Percentiles rank a stretch among this genome's conserved stretches.
phyloP scores from a whole-genome alignment of 305 asterid species.

The Lippia alba region DNA sequence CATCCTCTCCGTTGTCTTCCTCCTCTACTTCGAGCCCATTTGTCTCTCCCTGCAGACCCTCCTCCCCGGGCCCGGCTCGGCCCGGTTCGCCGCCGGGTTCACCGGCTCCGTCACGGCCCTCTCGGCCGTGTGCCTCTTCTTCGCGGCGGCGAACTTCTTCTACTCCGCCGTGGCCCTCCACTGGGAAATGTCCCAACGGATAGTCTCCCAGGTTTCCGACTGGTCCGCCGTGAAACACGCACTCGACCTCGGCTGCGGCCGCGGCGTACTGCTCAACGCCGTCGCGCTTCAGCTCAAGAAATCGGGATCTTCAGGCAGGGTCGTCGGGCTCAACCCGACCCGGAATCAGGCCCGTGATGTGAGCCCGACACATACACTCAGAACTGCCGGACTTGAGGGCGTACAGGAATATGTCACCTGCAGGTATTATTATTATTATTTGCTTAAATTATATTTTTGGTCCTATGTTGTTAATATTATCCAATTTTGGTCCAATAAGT shows the following conservation, averaged over 20 bases:
- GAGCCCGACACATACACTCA: conserved; percentile 59
- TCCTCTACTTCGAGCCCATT: conserved; percentile 81
- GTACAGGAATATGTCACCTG: conserved; percentile 97
- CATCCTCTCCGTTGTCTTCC: conserved; percentile 60
- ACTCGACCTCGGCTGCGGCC: conserved; percentile 95
- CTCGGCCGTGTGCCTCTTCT: conserved; percentile 88
- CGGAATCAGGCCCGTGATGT: conserved; percentile 24
- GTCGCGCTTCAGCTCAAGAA: conserved; percentile 94
- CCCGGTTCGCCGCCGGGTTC: conserved; percentile 86
- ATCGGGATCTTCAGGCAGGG: conserved; percentile 91
- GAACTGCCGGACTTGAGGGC: conserved; percentile 86
- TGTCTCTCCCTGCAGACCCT: conserved; percentile 59
- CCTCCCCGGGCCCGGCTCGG: conserved; percentile 74
- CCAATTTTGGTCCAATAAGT: too few species aligned
- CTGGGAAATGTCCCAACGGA: conserved; percentile 96
- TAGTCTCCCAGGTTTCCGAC: conserved; percentile 80
- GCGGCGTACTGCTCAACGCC: conserved; percentile 89
- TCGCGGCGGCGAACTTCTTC: conserved; percentile 79
- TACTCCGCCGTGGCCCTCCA: conserved; percentile 89
- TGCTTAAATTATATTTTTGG: too few species aligned
- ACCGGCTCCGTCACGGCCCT: conserved; percentile 88
- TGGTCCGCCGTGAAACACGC: conserved; percentile 95
- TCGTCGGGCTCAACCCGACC: conserved; percentile 79
- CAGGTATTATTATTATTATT: conserved; percentile 55
- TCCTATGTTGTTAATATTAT: too few species aligned